Evolutionary conservation across 768 basidiomycete genomes (phyloP), one percentile per base, ranked within the genome.

Genomic region (Lyophyllum decastes): DNA sequence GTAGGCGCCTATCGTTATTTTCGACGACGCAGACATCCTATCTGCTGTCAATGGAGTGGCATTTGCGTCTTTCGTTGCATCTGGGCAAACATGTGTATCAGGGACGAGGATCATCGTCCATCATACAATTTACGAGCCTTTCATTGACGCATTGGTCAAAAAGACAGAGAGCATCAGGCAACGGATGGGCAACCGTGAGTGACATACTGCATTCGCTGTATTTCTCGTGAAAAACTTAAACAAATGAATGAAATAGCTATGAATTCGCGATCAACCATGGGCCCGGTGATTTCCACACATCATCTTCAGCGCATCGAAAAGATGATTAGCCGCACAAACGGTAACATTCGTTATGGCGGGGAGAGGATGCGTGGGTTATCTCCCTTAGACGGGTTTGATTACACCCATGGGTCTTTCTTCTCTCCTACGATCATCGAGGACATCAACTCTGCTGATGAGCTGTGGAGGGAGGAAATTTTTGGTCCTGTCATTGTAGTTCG

Each of bases 81-180:
- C 90, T 22, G 93, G 93, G 2, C 93, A 95, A 73, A 94, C 92
- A 9, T 94, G 92, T 58, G 88, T 94, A n/a, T 94, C 92, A 1
- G 92, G 91, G n/a, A 87, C 91, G 12, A 83, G 92, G n/a, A 76
- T 94, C 19, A 76, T 94, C 4, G 72, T 94, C 7, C 91, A 94
- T 55, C 82, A 85, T 43, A 68, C 71, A 9, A 78, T 94, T 46
- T 92, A 91, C 61, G 82, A 90, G 45, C 70, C 72, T 2, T 94
- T 94, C 70, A 78, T 92, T 76, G 64, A 69, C 7, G 67, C 66
- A 17, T 86, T 93, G 68, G 64, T 90, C 11, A 71, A 78, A 52
- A 94, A 94, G 66, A 78, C 84, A 1, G 71, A 78, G 56, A 78
- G 76, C 58, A 89, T 94, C 62, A 81, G 77, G 26, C 68, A 66